Conservation (phyloP, 371 early-diverging fungal genomes). For the Rhizopus arrhizus region DNA sequence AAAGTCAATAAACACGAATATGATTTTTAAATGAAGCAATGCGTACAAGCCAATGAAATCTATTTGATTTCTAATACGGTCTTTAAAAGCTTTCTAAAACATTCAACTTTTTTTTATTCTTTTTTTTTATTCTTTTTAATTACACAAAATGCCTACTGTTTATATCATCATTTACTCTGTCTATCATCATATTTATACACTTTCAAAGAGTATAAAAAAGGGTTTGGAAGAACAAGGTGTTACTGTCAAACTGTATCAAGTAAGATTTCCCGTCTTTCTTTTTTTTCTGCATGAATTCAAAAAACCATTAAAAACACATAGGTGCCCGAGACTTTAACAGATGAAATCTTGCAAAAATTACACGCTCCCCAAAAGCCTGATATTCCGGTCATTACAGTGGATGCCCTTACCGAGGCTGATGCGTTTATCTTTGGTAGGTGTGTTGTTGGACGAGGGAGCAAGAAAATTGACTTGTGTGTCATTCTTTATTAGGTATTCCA, state of each 20-base stretch:
- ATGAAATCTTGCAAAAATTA: slow-evolving; percentile 71
- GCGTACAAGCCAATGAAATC: too few relatives aligned
- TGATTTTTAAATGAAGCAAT: too few relatives aligned
- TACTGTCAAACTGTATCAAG: slow-evolving; percentile 63
- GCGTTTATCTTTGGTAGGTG: slow-evolving; percentile 74
- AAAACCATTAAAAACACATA: not conserved
- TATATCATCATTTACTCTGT: slow-evolving; percentile 70
- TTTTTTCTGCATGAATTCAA: not conserved
- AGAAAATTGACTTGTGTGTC: not conserved
- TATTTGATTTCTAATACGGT: too few relatives aligned
- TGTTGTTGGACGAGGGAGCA: not conserved
- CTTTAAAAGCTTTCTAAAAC: not conserved
- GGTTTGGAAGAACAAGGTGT: slow-evolving; percentile 59
- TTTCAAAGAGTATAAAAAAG: slow-evolving; percentile 64
- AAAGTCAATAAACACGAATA: too few relatives aligned
- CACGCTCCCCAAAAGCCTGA: slow-evolving; percentile 64
- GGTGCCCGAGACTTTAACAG: slow-evolving; percentile 65
- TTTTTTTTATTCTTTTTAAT: not conserved
- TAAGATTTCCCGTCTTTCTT: not conserved
- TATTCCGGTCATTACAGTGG: slow-evolving; percentile 65
- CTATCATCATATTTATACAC: slow-evolving; percentile 74
- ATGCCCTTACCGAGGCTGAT: slow-evolving; percentile 68
- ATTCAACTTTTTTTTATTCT: not conserved
- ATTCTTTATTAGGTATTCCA: slow-evolving; percentile 9
- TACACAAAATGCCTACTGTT: slow-evolving; percentile 40